Evolutionary conservation across 164 flowering plant genomes (phyloP).

Genomic region (Aristolochia fimbriata): DNA sequence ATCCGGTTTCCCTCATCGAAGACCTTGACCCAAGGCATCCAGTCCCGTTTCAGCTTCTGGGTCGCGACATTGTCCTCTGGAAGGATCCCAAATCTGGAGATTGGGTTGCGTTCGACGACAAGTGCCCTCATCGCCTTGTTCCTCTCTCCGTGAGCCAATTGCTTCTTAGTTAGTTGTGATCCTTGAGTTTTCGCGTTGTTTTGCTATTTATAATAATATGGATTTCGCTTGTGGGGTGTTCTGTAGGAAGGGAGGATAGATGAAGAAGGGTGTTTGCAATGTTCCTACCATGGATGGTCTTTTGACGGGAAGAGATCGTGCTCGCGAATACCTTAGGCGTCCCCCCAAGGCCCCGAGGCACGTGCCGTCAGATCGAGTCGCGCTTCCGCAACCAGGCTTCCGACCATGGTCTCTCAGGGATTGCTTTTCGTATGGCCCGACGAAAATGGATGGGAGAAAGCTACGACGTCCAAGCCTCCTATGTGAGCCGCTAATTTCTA

Average conservation of each 20-base stretch:
- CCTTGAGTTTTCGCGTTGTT: background rate
- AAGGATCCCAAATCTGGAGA: constrained; percentile 35
- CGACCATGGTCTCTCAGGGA: constrained; percentile 90
- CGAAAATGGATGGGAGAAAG: constrained; percentile 89
- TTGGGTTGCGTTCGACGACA: constrained; percentile 90
- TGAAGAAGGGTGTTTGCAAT: constrained; percentile 83
- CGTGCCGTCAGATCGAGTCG: constrained; percentile 65
- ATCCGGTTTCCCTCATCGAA: constrained; percentile 85
- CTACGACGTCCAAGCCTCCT: constrained; percentile 59
- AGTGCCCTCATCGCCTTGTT: constrained; percentile 91
- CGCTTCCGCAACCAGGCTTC: constrained; percentile 74
- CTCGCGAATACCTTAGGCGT: constrained; percentile 71
- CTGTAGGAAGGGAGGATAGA: constrained; percentile 84
- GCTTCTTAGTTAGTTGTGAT: background rate
- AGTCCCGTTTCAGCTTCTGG: constrained; percentile 85
- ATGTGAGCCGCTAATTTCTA: constrained; percentile 24
- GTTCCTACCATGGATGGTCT: constrained; percentile 97
- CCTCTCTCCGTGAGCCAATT: constrained; percentile 66
- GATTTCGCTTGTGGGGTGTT: constrained; percentile 1
- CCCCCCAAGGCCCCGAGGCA: constrained; percentile 75
- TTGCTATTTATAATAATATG: background rate
- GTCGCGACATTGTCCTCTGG: constrained; percentile 88
- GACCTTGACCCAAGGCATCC: constrained; percentile 67
- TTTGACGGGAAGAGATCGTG: constrained; percentile 78
- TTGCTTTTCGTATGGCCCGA: constrained; percentile 98